Conservation (phyloP, 805 yeast genomes). For the Clavispora phyllophila region DNA sequence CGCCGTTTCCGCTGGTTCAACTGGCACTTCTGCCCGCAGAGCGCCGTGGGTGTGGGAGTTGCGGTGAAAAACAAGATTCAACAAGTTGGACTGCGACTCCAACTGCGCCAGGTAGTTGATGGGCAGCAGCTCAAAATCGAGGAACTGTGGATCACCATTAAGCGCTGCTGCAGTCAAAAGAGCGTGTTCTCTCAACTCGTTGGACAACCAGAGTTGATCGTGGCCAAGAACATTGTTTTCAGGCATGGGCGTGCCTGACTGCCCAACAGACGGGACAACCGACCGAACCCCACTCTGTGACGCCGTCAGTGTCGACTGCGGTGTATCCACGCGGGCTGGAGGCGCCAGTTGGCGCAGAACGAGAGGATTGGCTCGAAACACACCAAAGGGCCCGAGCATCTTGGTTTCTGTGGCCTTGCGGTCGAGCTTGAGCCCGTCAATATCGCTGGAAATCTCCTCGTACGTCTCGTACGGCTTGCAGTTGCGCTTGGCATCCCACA, state of each 20-base stretch:
- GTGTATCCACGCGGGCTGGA: background rate
- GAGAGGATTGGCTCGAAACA: slow-evolving; percentile 34
- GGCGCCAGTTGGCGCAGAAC: background rate
- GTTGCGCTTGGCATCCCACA: slow-evolving; percentile 52
- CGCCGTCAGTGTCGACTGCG: background rate
- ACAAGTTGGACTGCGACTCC: slow-evolving; percentile 39
- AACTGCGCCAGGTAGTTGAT: slow-evolving; percentile 9
- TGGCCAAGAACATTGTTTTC: slow-evolving; percentile 15
- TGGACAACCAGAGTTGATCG: slow-evolving; percentile 66
- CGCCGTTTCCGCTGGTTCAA: background rate
- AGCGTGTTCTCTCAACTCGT: slow-evolving; percentile 68
- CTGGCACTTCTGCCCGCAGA: slow-evolving; percentile 1
- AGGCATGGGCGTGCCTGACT: background rate
- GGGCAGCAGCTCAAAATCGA: slow-evolving; percentile 36
- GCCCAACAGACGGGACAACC: no score
- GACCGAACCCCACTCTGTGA: no score
- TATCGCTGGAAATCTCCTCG: slow-evolving; percentile 75
- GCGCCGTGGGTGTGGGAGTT: slow-evolving; percentile 18
- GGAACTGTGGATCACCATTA: slow-evolving; percentile 53
- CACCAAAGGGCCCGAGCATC: slow-evolving; percentile 77
- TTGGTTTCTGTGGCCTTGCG: slow-evolving; percentile 38
- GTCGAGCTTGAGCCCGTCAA: slow-evolving; percentile 35
- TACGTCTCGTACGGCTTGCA: slow-evolving; percentile 56
- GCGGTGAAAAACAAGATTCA: slow-evolving; percentile 50
- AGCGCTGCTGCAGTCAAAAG: slow-evolving; percentile 68